Evolutionary conservation across 164 flowering plant genomes (phyloP), one percentile per base, ranked within the genome.

Genomic region (Cinnamomum chago): DNA sequence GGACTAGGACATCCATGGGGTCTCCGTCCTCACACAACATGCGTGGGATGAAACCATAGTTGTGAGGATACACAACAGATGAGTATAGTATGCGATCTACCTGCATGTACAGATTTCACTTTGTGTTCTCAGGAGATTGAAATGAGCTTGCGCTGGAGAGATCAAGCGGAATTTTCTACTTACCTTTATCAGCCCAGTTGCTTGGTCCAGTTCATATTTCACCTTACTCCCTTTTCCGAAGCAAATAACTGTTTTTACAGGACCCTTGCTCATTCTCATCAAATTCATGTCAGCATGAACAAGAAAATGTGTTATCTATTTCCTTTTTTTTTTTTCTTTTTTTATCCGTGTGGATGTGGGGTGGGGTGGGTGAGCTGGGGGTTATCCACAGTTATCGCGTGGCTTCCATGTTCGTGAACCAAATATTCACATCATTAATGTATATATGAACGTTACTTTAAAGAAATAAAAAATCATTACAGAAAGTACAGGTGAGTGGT

Each of bases 1-100:
- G 78, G 73, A 94, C 79, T 73, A 94, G 79, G 70, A 94, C 97
- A 87, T 94, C 97, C 82, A 94, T 50, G 58, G 98, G 97, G 79
- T 92, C 98, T 77, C 75, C 87, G 80, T 94, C 98, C 81, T 94
- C 97, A 72, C 98, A 94, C 1, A 94, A 86, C 9, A 94, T 90
- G 15, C 97, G 95, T 18, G 97, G 97, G 73, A 94, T 87, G 85
- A 94, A 94, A 51, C 98, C 97, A 81, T 94, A 94, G 87, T 94
- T 94, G 84, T 94, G 98, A 67, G 98, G 98, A 76, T 92, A 94
- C 35, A 94, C 98, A 65, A 92, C 91, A 18, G 98, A 94, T 71
- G 97, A 94, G 83, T 94, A 94, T 67, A 94, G 84, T 12, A 92
- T 73, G 66, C 95, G 94, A 62, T 94, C 98, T 78, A 94, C 98